Conservation (phyloP, 371 early-diverging fungal species). For the Mortierella sp. region DNA sequence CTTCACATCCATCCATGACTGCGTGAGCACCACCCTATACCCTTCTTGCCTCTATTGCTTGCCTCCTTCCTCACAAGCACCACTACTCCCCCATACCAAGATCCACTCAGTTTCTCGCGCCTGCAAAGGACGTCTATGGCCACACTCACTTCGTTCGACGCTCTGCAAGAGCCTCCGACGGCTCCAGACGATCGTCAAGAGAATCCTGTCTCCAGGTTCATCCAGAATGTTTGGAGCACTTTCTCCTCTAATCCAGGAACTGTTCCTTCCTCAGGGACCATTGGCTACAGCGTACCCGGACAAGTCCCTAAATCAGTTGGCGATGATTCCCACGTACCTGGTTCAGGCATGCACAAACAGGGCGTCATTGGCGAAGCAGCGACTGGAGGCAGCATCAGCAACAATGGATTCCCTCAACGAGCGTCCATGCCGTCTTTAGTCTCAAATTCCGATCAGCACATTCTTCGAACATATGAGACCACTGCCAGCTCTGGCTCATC, state of each 20-base stretch:
- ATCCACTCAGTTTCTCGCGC: too few species aligned
- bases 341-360: neutral
- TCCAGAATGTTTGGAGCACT: slow-evolving; percentile 67
- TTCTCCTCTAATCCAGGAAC: slow-evolving; percentile 50
- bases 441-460: slow-evolving; percentile 1
- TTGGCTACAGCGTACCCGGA: neutral
- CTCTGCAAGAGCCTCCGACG: slow-evolving; percentile 43
- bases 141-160: slow-evolving; percentile 46
- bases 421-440: neutral
- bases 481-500: slow-evolving; percentile 1
- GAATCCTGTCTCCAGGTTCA: slow-evolving; percentile 68
- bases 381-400: neutral
- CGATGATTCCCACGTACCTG: neutral
- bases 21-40: too few species aligned
- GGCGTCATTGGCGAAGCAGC: neutral
- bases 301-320: neutral
- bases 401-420: neutral
- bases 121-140: slow-evolving; percentile 14
- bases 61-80: too few species aligned
- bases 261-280: neutral
- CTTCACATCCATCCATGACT: too few species aligned
- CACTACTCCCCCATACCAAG: too few species aligned
- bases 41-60: too few species aligned
- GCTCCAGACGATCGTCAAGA: slow-evolving; percentile 58
- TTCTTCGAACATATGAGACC: slow-evolving; percentile 1